Percentiles rank a stretch among this genome's conserved stretches.
Conservation (phyloP, 495 filamentous ascomycete species). For the Podospora pseudoanserina region DNA sequence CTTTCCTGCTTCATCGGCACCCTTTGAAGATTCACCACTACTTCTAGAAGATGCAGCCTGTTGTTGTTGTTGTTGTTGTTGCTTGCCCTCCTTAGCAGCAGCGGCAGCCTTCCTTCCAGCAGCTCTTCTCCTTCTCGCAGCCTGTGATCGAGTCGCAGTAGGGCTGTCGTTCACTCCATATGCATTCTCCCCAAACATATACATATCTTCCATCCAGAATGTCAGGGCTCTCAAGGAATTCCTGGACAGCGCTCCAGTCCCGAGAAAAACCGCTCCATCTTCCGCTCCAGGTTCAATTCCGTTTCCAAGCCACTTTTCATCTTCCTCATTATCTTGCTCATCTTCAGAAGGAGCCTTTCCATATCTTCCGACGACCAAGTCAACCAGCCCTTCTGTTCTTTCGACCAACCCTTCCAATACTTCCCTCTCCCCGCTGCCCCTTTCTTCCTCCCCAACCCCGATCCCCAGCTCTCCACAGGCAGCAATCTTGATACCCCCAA, state of each 20-base stretch:
- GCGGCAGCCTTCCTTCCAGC: not conserved
- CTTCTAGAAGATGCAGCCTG: not conserved
- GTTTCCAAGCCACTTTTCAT: constrained; percentile 10
- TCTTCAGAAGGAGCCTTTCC: constrained; percentile 45
- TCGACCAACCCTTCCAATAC: constrained; percentile 82
- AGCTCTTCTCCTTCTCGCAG: constrained; percentile 9
- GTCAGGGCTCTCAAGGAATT: constrained; percentile 63
- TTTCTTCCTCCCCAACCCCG: constrained; percentile 90
- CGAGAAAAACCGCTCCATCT: constrained; percentile 82
- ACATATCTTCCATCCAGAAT: constrained; percentile 81
- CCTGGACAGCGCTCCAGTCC: constrained; percentile 63
- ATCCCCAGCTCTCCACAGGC: constrained; percentile 87
- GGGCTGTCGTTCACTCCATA: constrained; percentile 80
- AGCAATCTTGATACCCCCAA: constrained; percentile 82
- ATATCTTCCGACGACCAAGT: constrained; percentile 82
- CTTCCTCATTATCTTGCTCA: not conserved
- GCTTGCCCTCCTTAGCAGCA: not conserved
- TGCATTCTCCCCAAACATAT: constrained; percentile 68
- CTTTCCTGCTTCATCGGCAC: constrained; percentile 14
- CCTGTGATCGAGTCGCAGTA: constrained; percentile 19
- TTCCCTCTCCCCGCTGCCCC: constrained; percentile 85
- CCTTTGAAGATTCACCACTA: not conserved
- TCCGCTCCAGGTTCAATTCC: constrained; percentile 37
- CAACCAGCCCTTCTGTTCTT: constrained; percentile 65
- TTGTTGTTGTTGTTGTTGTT: not conserved